phyloP scores from a whole-genome alignment of 768 basidiomycete genomes.

The Kwoniella sp. region DNA sequence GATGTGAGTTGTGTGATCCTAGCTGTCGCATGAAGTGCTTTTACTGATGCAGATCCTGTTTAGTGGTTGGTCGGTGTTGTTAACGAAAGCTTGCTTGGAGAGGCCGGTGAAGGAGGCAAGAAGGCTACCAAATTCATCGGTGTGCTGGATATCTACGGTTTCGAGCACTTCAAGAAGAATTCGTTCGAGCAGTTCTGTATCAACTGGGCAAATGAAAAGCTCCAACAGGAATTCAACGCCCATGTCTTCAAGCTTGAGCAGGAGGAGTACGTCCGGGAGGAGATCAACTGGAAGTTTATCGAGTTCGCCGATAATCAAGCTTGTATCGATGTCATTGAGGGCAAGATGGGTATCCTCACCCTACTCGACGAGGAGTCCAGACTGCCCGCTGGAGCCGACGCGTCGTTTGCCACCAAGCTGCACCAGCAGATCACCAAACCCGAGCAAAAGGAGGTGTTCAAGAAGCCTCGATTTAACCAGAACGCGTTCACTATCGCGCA shows the following conservation, averaged over 20 bases:
- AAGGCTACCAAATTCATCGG: slow-evolving; percentile 98
- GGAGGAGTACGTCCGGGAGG: slow-evolving; percentile 96
- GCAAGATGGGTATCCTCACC: slow-evolving; percentile 88
- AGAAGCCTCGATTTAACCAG: slow-evolving; percentile 98
- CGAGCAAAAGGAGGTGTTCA: slow-evolving; percentile 81
- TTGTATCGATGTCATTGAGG: slow-evolving; percentile 97
- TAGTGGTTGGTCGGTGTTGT: slow-evolving; percentile 90
- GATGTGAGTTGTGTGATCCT: slow-evolving; percentile 54
- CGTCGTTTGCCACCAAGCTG: slow-evolving; percentile 88
- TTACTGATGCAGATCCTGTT: too few relatives aligned
- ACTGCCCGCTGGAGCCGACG: slow-evolving; percentile 84
- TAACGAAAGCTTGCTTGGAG: slow-evolving; percentile 95
- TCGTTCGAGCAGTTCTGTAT: slow-evolving; percentile 89
- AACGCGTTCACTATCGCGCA: slow-evolving; percentile 96
- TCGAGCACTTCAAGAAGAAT: slow-evolving; percentile 90
- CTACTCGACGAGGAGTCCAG: slow-evolving; percentile 97
- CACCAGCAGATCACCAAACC: slow-evolving; percentile 78
- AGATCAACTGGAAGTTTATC: slow-evolving; percentile 99
- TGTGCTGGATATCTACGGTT: slow-evolving; percentile 95
- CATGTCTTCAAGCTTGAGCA: slow-evolving; percentile 88
- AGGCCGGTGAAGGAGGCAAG: slow-evolving; percentile 81
- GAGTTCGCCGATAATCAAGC: slow-evolving; percentile 99
- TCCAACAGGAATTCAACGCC: slow-evolving; percentile 99
- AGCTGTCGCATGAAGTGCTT: background rate
- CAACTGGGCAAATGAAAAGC: slow-evolving; percentile 87